Conservation (phyloP, 495 filamentous ascomycete species). For the Neurospora sp. region DNA sequence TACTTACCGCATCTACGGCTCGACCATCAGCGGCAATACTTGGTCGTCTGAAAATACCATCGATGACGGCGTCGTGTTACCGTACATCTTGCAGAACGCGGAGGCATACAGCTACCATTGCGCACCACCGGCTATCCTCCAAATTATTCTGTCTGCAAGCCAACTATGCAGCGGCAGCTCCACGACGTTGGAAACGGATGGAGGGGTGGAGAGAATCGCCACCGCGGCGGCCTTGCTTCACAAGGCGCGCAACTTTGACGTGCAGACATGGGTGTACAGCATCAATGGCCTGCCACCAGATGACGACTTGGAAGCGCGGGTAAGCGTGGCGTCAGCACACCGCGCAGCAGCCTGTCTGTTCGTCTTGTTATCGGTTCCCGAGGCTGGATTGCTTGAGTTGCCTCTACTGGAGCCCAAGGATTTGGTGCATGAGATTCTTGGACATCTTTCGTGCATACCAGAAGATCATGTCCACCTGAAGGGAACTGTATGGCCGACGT, state of each 20-base stretch:
- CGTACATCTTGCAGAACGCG: conserved; percentile 26
- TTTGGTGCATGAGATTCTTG: conserved; percentile 32
- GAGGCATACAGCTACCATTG: conserved; percentile 39
- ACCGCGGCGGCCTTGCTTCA: conserved; percentile 19
- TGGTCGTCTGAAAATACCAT: conserved; percentile 2
- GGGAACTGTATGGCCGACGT: conserved; percentile 48
- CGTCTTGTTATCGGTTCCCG: conserved; percentile 22
- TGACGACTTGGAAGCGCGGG: conserved; percentile 25
- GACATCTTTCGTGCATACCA: conserved; percentile 34
- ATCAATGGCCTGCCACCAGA: conserved; percentile 22
- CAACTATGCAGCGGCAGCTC: conserved; percentile 17
- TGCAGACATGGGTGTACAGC: conserved; percentile 26
- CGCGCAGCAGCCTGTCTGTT: conserved; percentile 35
- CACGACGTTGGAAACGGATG: background rate
- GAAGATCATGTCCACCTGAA: conserved; percentile 40
- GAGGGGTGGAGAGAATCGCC: conserved; percentile 8
- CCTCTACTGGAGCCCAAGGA: conserved; percentile 20
- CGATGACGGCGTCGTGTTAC: conserved; percentile 17
- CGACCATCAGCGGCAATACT: conserved; percentile 15
- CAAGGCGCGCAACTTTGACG: conserved; percentile 21
- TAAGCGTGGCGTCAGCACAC: conserved; percentile 35
- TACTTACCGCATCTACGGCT: conserved; percentile 32
- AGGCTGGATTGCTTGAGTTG: background rate
- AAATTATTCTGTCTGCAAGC: conserved; percentile 26
- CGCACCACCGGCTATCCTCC: conserved; percentile 31